Percentiles rank a stretch among this genome's conserved stretches.
phyloP scores from a whole-genome alignment of 371 early-diverging fungal species.

The Cladochytrium tenue region DNA sequence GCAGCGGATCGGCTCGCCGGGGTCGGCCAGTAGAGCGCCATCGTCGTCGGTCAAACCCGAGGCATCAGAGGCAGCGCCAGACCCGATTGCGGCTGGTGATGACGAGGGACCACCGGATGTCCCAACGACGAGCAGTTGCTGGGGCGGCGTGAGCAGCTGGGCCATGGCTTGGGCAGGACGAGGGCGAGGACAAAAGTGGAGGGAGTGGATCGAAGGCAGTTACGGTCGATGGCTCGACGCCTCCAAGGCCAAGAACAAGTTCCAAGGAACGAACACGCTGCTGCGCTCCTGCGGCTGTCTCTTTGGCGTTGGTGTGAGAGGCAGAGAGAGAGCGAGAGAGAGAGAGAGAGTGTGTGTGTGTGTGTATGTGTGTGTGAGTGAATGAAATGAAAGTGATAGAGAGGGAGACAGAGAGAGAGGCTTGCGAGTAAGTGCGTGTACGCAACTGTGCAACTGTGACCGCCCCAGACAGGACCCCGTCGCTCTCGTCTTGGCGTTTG shows the following conservation, averaged over 20 bases:
- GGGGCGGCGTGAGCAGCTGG: no score
- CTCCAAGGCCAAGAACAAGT: no score
- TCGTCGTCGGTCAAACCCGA: background rate
- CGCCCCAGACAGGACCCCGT: background rate
- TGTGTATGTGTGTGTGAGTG: background rate
- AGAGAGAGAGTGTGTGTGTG: background rate
- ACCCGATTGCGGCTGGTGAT: no score
- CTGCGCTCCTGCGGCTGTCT: no score
- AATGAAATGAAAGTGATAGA: background rate
- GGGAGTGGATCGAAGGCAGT: no score
- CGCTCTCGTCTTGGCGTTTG: background rate
- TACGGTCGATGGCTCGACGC: no score
- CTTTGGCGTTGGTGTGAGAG: background rate
- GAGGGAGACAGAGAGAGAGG: background rate
- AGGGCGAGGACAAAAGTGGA: no score
- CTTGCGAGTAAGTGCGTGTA: background rate
- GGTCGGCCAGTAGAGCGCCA: background rate
- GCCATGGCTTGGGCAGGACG: no score
- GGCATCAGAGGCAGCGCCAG: no score
- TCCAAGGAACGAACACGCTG: no score
- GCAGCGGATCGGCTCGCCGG: conserved; percentile 1
- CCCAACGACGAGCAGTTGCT: no score
- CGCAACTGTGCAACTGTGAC: background rate
- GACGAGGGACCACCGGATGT: no score
- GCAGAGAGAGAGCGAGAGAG: background rate